Evolutionary conservation across 768 basidiomycete genomes (phyloP).

Genomic region (Tricholoma hemisulphureum): DNA sequence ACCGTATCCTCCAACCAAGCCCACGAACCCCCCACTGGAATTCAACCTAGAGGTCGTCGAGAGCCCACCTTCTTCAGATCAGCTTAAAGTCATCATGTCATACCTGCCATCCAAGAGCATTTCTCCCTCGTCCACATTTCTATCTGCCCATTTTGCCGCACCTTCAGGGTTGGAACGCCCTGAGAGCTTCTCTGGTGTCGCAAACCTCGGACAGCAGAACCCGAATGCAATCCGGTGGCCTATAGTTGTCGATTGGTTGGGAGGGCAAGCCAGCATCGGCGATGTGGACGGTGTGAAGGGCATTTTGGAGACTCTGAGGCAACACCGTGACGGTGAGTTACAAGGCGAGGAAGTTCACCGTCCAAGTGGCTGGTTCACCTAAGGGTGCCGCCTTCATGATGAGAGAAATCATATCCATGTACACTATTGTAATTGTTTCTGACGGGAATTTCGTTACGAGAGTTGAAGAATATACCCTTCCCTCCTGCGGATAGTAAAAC

Average conservation of each 20-base stretch:
- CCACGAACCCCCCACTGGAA: conserved; percentile 49
- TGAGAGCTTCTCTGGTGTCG: conserved; percentile 42
- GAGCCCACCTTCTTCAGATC: conserved; percentile 63
- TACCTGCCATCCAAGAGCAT: conserved; percentile 48
- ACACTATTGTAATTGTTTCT: neutral
- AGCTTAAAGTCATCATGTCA: conserved; percentile 62
- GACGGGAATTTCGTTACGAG: no score
- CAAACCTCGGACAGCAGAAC: conserved; percentile 50
- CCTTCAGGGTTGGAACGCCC: conserved; percentile 39
- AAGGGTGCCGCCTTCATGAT: no score
- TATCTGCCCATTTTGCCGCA: conserved; percentile 63
- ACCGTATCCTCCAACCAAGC: conserved; percentile 58
- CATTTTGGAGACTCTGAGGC: conserved; percentile 64
- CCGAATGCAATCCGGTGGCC: conserved; percentile 73
- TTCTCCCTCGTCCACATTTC: conserved; percentile 43
- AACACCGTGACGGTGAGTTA: conserved; percentile 64
- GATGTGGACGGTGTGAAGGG: conserved; percentile 66
- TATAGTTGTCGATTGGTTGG: conserved; percentile 75
- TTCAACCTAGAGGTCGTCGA: conserved; percentile 77
- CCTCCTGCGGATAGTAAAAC: no score
- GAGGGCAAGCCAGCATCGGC: conserved; percentile 63
- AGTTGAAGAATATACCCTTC: no score
- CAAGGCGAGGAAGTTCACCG: conserved; percentile 43
- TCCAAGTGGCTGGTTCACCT: conserved; percentile 59
- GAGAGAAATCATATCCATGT: neutral